phyloP scores from a whole-genome alignment of 2,329 filamentous ascomycete genomes.

The Orbilia brochopaga region DNA sequence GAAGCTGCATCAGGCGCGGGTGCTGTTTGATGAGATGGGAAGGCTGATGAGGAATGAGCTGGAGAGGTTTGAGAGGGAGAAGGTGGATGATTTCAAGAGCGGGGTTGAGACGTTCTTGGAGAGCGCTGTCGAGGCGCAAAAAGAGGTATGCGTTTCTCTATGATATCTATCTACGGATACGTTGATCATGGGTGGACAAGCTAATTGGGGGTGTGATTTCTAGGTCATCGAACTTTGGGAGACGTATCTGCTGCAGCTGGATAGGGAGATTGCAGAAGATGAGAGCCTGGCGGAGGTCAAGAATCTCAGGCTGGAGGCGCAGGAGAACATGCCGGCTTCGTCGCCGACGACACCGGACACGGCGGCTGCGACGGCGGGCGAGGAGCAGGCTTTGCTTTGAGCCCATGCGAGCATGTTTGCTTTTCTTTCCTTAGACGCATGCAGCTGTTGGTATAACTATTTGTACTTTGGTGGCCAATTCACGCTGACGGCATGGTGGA shows the following conservation, averaged over 20 bases:
- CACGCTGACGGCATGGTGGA: neutral
- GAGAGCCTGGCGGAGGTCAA: conserved; percentile 53
- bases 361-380: conserved; percentile 27
- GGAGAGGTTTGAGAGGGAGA: conserved; percentile 93
- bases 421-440: neutral
- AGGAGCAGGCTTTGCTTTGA: conserved; percentile 4
- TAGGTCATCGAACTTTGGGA: conserved; percentile 89
- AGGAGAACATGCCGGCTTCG: conserved; percentile 25
- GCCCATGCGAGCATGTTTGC: too few relatives aligned
- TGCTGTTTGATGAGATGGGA: conserved; percentile 97
- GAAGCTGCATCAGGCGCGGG: conserved; percentile 84
- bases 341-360: conserved; percentile 31
- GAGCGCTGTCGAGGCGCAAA: conserved; percentile 95
- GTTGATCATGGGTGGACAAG: conserved; percentile 38
- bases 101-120: conserved; percentile 97
- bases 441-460: neutral
- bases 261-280: conserved; percentile 84
- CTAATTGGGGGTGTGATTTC: conserved; percentile 2
- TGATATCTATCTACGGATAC: conserved; percentile 13
- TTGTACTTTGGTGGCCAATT: too few relatives aligned
- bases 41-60: conserved; percentile 87
- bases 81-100: conserved; percentile 98
- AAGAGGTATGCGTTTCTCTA: conserved; percentile 72
- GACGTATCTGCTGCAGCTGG: conserved; percentile 93
- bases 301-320: conserved; percentile 37